phyloP scores from a whole-genome alignment of 495 filamentous ascomycete genomes.

The Aspergillus ellipticus region DNA sequence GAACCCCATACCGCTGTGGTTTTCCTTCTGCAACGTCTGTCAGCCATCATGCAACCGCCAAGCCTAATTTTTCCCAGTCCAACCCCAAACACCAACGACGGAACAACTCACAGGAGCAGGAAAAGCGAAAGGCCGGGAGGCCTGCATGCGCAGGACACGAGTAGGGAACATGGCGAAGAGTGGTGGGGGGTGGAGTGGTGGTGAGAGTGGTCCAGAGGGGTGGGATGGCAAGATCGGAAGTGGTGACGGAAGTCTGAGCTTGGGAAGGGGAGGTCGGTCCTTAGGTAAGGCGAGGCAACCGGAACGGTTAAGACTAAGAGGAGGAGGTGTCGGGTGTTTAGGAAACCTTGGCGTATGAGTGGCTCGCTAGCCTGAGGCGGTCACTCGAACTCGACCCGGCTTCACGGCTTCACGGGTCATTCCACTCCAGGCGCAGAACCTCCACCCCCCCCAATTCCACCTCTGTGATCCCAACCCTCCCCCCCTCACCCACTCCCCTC shows the following conservation, averaged over 20 bases:
- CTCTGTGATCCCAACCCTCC: constrained; percentile 19
- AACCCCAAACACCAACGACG: constrained; percentile 4
- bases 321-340: no score
- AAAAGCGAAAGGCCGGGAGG: constrained; percentile 61
- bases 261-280: constrained; percentile 6
- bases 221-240: constrained; percentile 18
- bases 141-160: constrained; percentile 53
- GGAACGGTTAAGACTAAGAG: no score
- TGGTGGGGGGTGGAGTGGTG: constrained; percentile 3
- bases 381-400: constrained; percentile 34
- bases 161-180: constrained; percentile 62
- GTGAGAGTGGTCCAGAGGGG: constrained; percentile 9
- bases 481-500: constrained; percentile 15
- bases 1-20: constrained; percentile 67
- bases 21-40: constrained; percentile 64
- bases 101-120: constrained; percentile 71
- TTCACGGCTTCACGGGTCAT: constrained; percentile 38
- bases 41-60: constrained; percentile 30
- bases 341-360: constrained; percentile 39
- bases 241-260: constrained; percentile 28
- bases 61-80: constrained; percentile 14
- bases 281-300: constrained; percentile 18
- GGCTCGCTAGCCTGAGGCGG: constrained; percentile 46
- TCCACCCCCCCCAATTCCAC: constrained; percentile 30
- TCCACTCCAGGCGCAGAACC: constrained; percentile 22